Conservation (phyloP, 495 filamentous ascomycete species). For the Aspergillus egyptiacus region DNA sequence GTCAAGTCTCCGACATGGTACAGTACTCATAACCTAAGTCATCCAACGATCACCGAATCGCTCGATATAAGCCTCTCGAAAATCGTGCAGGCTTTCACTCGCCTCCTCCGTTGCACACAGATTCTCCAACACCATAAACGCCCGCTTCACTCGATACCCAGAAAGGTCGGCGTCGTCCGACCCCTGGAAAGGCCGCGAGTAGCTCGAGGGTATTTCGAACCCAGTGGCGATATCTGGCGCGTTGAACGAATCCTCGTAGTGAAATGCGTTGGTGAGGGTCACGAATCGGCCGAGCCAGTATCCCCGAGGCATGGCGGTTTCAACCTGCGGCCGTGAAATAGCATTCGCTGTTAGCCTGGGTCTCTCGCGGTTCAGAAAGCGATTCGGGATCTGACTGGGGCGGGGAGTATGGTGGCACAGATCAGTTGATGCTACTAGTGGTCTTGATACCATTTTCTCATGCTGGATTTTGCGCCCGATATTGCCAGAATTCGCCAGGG, state of each 20-base stretch:
- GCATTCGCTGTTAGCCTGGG: constrained; percentile 6
- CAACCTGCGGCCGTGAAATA: constrained; percentile 12
- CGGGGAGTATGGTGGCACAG: background rate
- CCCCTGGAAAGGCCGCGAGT: constrained; percentile 16
- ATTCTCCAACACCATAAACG: constrained; percentile 42
- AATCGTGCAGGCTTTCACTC: constrained; percentile 39
- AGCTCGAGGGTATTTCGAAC: constrained; percentile 20
- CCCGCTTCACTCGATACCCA: constrained; percentile 35
- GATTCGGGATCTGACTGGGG: background rate
- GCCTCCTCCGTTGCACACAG: constrained; percentile 47
- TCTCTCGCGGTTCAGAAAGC: background rate
- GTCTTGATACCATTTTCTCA: constrained; percentile 15
- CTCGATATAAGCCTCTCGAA: constrained; percentile 41
- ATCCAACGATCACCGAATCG: constrained; percentile 19
- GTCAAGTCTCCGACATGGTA: background rate
- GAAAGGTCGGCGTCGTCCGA: constrained; percentile 11
- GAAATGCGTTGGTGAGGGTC: constrained; percentile 47
- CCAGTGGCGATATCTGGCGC: constrained; percentile 21
- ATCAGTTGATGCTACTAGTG: background rate
- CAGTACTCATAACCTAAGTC: background rate
- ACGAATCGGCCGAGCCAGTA: constrained; percentile 56
- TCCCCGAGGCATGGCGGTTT: constrained; percentile 14
- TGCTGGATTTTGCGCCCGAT: constrained; percentile 4
- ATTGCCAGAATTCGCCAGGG: constrained; percentile 1
- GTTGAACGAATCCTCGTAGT: constrained; percentile 39